Evolutionary conservation across 768 basidiomycete species (phyloP), one percentile per base, ranked within the genome.

Genomic region (Paxillus involutus): DNA sequence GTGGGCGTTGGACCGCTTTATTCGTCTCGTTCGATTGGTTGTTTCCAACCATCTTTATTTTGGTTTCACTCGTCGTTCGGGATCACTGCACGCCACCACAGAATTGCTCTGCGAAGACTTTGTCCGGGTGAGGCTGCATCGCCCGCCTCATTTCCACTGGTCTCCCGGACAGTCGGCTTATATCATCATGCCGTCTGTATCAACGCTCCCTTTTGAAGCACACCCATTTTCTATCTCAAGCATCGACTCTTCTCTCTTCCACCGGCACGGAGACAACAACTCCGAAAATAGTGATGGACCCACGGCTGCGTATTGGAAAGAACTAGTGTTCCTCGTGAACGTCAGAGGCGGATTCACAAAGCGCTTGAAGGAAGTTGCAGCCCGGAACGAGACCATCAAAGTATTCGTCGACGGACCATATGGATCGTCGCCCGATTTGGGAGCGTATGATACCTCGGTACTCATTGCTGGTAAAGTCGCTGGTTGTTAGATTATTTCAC

Each of bases 141-240:
- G 78, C 19, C 76, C 78, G 29, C 65, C 75, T 14, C 74, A 73
- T 58, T 80, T 85, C 71, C 71, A 68, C 19, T 81, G 80, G 80
- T 60, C 63, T 5, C 74, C 85, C 0, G 85, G 84, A 8, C 85
- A 86, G 65, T 73, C 75, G 35, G 78, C 74, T 0, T 85, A 77
- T 58, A 68, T 86, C 19, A 74, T 71, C 10, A 68, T 85, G 58
- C 82, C 82, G 4, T 60, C 71, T 1, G 70, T 82, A 6, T 79
- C 79, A 12, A 47, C 49, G 0, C 63, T 74, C 26, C 77, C 79
- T 6, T 74, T 79, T 30, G 80, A 86, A 63, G 67, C 80, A 0
- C 85, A 86, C 55, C 85, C 85, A 2, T 86, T 86, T 66, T 83
- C 84, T 0, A 84, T 86, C 51, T 72, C 80, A 5, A 79, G 71